Evolutionary conservation across 75 land plant genomes (phyloP), one percentile per base, ranked within the genome.

Genomic region (Pinus taeda): DNA sequence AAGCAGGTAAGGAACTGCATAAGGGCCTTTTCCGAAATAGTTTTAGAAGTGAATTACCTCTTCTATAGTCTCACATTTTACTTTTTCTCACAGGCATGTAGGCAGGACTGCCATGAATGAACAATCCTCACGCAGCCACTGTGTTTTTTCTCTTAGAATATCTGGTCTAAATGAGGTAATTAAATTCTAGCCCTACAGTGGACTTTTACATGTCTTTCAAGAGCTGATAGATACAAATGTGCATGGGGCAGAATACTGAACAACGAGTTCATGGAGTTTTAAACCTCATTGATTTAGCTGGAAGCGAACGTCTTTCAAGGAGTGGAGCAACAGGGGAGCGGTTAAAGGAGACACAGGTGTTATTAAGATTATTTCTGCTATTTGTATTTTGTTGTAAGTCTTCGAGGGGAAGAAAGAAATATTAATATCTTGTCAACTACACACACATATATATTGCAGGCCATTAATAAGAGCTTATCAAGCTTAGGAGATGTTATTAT

Each of bases 271-370:
- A 80, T 21, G 87, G 87, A 73, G 82, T 79, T 37, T 79, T 86
- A 6, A 84, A 84, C 60, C 88, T 86, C 64, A 80, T 86, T 59
- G 88, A 84, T 79, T 63, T 86, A 58, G 87, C 87, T n/a, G 87
- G 87, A 60, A 85, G 87, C 55, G 87, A 85, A 86, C 86, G 87
- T 18, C 86, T 85, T 29, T 85, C 87, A 17, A 73, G 79, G 57
- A 86, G 87, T 74, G 82, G 88, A 36, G 69, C 87, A 29, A 84
- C 79, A 20, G 87, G 87, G 6, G 87, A 84, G n/a, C 79, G 87
- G 26, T 74, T 86, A 39, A 84, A 86, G 59, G 82, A 86, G 80
- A 86, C 74, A 53, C 74, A 73, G 58, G 74, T 73, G 26, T 60
- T 49, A 49, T 49, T 49, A 49, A 11, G 55, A 9, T 49, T 9